These are phyloP conservation scores for Ilex asprella DNA, from an alignment of 257 asterid genomes.

Conservation along the genomic window DNA sequence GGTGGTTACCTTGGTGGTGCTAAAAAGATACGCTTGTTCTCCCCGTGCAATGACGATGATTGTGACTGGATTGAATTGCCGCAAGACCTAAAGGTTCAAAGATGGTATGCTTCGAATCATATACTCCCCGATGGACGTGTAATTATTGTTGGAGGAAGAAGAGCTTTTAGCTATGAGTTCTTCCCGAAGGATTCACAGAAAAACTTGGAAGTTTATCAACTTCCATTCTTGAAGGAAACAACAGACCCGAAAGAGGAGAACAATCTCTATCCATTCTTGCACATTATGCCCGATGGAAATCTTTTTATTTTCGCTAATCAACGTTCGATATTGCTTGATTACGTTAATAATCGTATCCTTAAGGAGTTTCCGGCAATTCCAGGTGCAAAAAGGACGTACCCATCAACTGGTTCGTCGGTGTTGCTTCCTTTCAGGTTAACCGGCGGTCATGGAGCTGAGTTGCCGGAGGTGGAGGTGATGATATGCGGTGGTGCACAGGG, in stretches of 20 bases:
- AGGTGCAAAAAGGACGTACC: conserved; percentile 63
- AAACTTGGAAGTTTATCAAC: not conserved
- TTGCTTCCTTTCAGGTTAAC: conserved; percentile 40
- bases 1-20: conserved; percentile 72
- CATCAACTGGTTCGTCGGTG: conserved; percentile 77
- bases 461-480: conserved; percentile 49
- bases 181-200: conserved; percentile 32
- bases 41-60: conserved; percentile 30
- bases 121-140: conserved; percentile 70
- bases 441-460: not conserved
- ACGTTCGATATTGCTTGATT: conserved; percentile 48
- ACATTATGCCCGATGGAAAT: conserved; percentile 76
- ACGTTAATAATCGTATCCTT: conserved; percentile 29
- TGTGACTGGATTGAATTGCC: conserved; percentile 81
- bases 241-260: conserved; percentile 61
- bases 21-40: conserved; percentile 45
- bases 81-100: conserved; percentile 26
- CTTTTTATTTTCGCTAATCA: conserved; percentile 67
- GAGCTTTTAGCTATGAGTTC: conserved; percentile 68
- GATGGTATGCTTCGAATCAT: conserved; percentile 78
- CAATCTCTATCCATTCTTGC: conserved; percentile 81
- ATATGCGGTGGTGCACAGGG: conserved; percentile 13
- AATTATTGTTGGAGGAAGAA: conserved; percentile 70
- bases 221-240: conserved; percentile 54
- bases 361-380: conserved; percentile 59